These are phyloP conservation scores for Sphenostylis stenocarpa DNA, from an alignment of 306 rosid species.

Conservation along the genomic window DNA sequence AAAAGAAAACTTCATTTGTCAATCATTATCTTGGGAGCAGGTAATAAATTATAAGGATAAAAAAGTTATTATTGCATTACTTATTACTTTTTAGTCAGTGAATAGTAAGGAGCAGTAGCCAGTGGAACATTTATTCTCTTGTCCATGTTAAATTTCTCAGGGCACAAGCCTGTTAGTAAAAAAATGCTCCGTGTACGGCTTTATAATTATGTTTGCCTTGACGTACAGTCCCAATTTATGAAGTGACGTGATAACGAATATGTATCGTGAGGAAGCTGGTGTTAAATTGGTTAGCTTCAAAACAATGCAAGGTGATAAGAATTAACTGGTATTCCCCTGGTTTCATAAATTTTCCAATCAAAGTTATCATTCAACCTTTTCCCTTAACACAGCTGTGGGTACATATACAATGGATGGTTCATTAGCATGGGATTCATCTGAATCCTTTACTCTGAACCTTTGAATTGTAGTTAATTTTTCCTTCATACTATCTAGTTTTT, in stretches of 20 bases:
- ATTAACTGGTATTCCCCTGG: conserved; percentile 16
- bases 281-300: neutral
- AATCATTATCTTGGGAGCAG: too few relatives aligned
- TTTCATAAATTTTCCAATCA: neutral
- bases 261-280: neutral
- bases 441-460: conserved; percentile 38
- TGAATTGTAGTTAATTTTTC: conserved; percentile 48
- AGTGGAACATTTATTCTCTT: too few relatives aligned
- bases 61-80: too few relatives aligned
- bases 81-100: too few relatives aligned
- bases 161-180: too few relatives aligned
- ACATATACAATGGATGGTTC: conserved; percentile 59
- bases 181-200: too few relatives aligned
- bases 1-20: too few relatives aligned
- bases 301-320: conserved; percentile 13
- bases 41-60: too few relatives aligned
- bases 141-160: too few relatives aligned
- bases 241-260: neutral
- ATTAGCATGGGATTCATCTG: conserved; percentile 38
- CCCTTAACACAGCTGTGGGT: conserved; percentile 71
- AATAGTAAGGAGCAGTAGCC: too few relatives aligned
- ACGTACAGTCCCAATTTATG: neutral
- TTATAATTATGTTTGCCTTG: too few relatives aligned
- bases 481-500: conserved; percentile 51
- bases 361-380: conserved; percentile 50